A percentile compares a stretch with the other conserved stretches of the same genome.
Conservation (phyloP, 2,329 filamentous ascomycete genomes). For the Colletotrichum shisoi region DNA sequence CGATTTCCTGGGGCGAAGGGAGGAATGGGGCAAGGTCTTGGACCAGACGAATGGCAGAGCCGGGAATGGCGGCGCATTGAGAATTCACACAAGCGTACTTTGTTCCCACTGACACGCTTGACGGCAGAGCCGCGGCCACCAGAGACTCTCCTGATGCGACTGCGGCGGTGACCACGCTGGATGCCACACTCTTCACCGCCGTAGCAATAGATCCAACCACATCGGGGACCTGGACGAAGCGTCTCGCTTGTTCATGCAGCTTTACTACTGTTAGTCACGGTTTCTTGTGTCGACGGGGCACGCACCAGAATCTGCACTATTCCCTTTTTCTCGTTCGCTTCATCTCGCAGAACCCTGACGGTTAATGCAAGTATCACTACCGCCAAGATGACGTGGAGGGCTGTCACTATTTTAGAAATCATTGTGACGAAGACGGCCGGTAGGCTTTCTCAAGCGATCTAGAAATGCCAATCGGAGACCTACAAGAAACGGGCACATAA, state of each 20-base stretch:
- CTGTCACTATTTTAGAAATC: conserved; percentile 4
- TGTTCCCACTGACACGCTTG: conserved; percentile 1
- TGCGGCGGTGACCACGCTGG: conserved; percentile 10
- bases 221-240: conserved; percentile 5
- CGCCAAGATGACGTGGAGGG: conserved; percentile 5
- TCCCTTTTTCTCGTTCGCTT: conserved; percentile 7
- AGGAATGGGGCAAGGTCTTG: background rate
- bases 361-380: conserved; percentile 3
- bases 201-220: conserved; percentile 2
- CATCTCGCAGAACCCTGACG: background rate
- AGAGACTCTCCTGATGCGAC: conserved; percentile 14
- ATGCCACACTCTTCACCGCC: background rate
- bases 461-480: background rate
- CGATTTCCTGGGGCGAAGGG: background rate
- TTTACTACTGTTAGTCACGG: background rate
- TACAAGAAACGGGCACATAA: background rate
- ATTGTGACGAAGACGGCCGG: background rate
- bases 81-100: conserved; percentile 15
- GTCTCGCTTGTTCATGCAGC: background rate
- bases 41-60: background rate
- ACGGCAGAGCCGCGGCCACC: conserved; percentile 6
- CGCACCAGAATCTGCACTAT: conserved; percentile 15
- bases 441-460: background rate
- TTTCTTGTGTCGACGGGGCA: background rate
- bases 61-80: background rate